phyloP scores from a whole-genome alignment of 1,139 yeast genomes.

The Magnusiomyces ingens region DNA sequence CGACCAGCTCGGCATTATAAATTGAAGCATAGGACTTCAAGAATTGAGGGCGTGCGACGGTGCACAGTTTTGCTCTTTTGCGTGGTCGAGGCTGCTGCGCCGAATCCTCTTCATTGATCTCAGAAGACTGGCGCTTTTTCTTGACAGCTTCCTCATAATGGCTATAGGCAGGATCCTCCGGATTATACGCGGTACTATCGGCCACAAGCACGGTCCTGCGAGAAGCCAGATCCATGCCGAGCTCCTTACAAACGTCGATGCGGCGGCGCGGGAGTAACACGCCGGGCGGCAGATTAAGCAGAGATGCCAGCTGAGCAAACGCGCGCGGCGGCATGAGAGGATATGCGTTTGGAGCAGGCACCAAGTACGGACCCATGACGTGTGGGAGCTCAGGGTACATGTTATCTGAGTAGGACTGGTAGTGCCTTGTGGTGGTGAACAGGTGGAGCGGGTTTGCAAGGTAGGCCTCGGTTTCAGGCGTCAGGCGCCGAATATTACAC shows the following conservation, averaged over 20 bases:
- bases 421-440: too few relatives aligned
- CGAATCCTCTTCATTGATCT: too few relatives aligned
- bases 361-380: too few relatives aligned
- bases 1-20: slow-evolving; percentile 18
- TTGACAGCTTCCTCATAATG: not conserved
- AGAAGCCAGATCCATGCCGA: not conserved
- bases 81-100: not conserved
- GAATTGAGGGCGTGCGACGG: not conserved
- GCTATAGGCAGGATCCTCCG: not conserved
- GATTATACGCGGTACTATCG: not conserved
- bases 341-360: too few relatives aligned
- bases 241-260: slow-evolving; percentile 1
- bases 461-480: too few relatives aligned
- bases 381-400: too few relatives aligned
- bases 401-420: too few relatives aligned
- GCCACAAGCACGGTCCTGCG: not conserved
- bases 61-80: not conserved
- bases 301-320: not conserved
- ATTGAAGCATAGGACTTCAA: slow-evolving; percentile 13
- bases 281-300: not conserved
- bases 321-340: not conserved
- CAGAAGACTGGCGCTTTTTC: not conserved
- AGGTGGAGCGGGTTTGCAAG: too few relatives aligned
- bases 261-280: not conserved
- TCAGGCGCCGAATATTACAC: too few relatives aligned